Percentiles rank a stretch among this genome's conserved stretches.
phyloP scores from a whole-genome alignment of 148 eudicot species.

The Rhododendron molle region DNA sequence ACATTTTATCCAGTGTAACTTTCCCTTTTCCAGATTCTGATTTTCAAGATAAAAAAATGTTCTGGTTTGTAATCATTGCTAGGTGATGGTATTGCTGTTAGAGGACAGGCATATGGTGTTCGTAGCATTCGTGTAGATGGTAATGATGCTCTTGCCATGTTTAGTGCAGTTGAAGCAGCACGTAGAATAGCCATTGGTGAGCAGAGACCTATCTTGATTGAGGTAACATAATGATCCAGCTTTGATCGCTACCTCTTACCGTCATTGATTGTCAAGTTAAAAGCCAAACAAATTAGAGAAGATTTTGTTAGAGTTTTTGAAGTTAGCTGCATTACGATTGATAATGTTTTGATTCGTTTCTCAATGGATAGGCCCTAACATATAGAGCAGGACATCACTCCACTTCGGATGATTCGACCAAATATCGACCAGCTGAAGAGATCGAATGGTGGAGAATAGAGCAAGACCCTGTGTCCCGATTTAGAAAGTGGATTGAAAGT shows the following conservation, averaged over 20 bases:
- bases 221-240: neutral
- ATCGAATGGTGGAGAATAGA: constrained; percentile 1
- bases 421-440: constrained; percentile 3
- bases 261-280: neutral
- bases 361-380: neutral
- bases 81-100: neutral
- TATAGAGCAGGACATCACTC: neutral
- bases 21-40: neutral
- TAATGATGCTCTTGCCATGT: constrained; percentile 3
- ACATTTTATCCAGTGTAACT: neutral
- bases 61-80: neutral
- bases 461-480: neutral
- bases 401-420: constrained; percentile 4
- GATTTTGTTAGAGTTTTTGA: neutral
- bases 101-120: constrained; percentile 2
- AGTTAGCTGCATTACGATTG: neutral
- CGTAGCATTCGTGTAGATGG: neutral
- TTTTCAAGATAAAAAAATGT: neutral
- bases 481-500: constrained; percentile 1
- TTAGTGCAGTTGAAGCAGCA: constrained; percentile 1
- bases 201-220: neutral
- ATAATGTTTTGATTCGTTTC: neutral
- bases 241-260: neutral
- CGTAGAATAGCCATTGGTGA: neutral
- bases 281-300: neutral